Base-by-base conservation (phyloP, 805 yeast genomes). In the Debaryomyces castellii region DNA sequence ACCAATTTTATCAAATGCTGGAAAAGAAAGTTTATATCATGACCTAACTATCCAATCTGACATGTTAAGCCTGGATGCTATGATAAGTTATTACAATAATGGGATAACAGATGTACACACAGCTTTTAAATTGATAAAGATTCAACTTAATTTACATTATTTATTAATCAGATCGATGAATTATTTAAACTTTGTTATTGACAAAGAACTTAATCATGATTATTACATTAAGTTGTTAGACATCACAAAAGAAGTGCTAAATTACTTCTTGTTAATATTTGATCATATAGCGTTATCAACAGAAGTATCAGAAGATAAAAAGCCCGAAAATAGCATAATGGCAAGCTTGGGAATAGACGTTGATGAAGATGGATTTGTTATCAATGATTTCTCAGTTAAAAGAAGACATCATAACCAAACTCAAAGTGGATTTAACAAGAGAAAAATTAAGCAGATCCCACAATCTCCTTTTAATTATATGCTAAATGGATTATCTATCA, bases 331-430 rank as follows among this genome's bases (percentile, higher is more conserved):
- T 23, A 48, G 60, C 6, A 62, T 66, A n/a, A 60, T 67, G 60
- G 68, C 63, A 39, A 63, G 67, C 47, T 58, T 68, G 41, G 74
- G 71, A 7, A 48, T 71, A 23, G 74, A 69, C 51, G 66, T 69
- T 16, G 74, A 73, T 47, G 76, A 72, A 39, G 77, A 71, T 50
- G 77, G 77, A 20, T 70, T 70, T 53, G 71, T 72, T 5, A 69
- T 71, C 12, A 72, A 72, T 48, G 76, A 71, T 54, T 71, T 71
- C 49, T 65, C 69, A 6, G 73, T 64, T 3, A 71, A 69, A 51
- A 54, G 74, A 42, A 58, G 69, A 40, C 60, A 58, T 46, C 40
- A 50, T 7, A 50, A 51, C 38, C 37, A 46, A n/a, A n/a, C 33
- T 3, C 35, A 43, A 25, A 28, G 44, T 8, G 41, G 39, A 20